Evolutionary conservation across 768 basidiomycete species (phyloP), one percentile per base, ranked within the genome.

Genomic region (Boletellus ananiceps): DNA sequence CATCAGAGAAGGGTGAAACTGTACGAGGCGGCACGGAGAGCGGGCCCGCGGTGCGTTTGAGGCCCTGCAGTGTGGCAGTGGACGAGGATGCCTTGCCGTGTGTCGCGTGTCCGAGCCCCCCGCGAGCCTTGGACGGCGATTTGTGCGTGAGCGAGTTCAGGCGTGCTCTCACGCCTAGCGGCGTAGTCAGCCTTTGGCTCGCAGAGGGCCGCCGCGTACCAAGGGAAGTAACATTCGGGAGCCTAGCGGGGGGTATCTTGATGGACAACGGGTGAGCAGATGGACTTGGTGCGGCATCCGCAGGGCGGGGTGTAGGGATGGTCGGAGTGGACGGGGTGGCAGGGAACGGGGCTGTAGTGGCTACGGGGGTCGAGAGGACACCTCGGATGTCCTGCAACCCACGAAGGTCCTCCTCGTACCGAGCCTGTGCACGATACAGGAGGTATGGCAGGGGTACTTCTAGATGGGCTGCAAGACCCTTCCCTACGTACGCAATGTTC

Each of bases 401-500:
- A 34, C 86, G 81, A 27, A 93, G 79, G 61, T 90, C 90, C 66
- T 92, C 85, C 63, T 92, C 88, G 48, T 88, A 92, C 54, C 90
- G 77, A 12, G 82, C 83, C 63, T 90, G 86, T 13, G 88, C 88
- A 18, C 90, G 80, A 59, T 90, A 90, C 9, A 93, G 78, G 25
- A 93, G 76, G 65, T 91, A 93, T 0, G 90, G 90, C 5, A 93
- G 69, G 0, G 90, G 90, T 1, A 91, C 88, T 55, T 84, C 75
- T 4, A 93, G 77, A 60, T 88, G 88, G 21, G 80, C 75, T 4
- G 90, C 87, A 12, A 93, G 78, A 29, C 81, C 86, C 66, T 88
- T 91, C 90, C 89, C 89, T 93, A 64, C 37, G 35, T 37, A 37
- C 35, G 32, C 21, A 45, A 19, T 5, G 29, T 51, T 33, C 21